phyloP scores from a whole-genome alignment of 2,329 filamentous ascomycete genomes.

The Colletotrichum filicis region DNA sequence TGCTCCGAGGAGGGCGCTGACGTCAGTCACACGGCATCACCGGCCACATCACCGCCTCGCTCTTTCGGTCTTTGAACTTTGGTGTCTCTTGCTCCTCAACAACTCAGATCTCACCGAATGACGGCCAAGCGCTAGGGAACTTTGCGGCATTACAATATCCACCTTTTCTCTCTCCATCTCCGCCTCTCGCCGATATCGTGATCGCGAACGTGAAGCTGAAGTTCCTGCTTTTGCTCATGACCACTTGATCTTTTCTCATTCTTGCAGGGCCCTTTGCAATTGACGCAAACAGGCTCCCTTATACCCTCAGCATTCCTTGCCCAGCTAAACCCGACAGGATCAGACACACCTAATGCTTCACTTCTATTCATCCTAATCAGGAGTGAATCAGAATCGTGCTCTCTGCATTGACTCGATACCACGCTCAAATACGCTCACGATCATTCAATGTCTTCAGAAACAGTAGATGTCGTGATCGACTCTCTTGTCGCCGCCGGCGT shows the following conservation, averaged over 20 bases:
- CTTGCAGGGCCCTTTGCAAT: not conserved
- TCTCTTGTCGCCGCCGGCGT: conserved; percentile 51
- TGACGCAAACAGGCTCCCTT: not conserved
- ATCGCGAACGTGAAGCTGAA: not conserved
- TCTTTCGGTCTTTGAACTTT: not conserved
- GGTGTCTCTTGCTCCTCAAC: not conserved
- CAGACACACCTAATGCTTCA: not conserved
- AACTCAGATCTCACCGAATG: not conserved
- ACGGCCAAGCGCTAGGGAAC: not conserved
- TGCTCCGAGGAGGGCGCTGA: conserved; percentile 12
- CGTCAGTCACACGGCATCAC: conserved; percentile 26
- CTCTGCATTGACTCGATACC: not conserved
- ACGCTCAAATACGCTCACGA: not conserved
- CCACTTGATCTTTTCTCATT: not conserved
- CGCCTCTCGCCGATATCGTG: not conserved
- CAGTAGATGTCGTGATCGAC: conserved; percentile 43
- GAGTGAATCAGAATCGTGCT: too few species aligned
- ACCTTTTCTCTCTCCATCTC: not conserved
- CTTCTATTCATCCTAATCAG: not conserved
- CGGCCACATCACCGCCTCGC: conserved; percentile 9
- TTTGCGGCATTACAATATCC: not conserved
- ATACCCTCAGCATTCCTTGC: not conserved
- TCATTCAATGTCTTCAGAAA: conserved; percentile 36
- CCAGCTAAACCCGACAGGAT: not conserved
- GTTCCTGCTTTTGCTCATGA: not conserved